Evolutionary conservation across 495 filamentous ascomycete species (phyloP), one percentile per base, ranked within the genome.

Genomic region (Letharia columbiana): DNA sequence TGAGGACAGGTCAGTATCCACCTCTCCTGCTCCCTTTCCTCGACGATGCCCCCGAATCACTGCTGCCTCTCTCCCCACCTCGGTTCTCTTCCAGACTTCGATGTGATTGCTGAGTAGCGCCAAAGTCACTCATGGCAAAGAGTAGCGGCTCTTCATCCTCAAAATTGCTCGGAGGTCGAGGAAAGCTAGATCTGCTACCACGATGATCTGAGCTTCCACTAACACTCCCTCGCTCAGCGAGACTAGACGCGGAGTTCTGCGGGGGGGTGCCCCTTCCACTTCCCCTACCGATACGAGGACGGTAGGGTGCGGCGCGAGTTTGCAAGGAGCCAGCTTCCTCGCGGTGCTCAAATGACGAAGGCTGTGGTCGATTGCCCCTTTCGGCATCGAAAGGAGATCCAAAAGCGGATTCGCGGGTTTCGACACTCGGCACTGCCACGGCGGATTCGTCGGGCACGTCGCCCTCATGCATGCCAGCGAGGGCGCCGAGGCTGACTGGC

Each of bases 71-170:
- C 66, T 76, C 81, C 28, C 80, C 77, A 37, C 81, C 82, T 62
- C 84, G 71, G 23, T 78, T 81, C 71, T 91, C 90, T 70, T 92
- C 91, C 23, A 91, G 75, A 69, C 91, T 92, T 63, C 89, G 81
- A 61, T 89, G 83, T 18, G 84, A 86, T 28, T 81, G 79, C 37
- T 84, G 77, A 60, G 71, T 64, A 23, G 74, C 77, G 9, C 85
- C 87, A 66, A 94, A 84, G 71, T 96, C 91, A 65, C 89, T 92
- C 89, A 96, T 92, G 50, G 89, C 88, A 71, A 96, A 96, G 23
- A 95, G 76, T 13, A 96, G 75, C 37, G 88, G 88, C 75, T 96
- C 91, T 23, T 92, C 91, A 63, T 95, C 91, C 56, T 82, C 79
- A 40, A 75, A 73, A 3, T 72, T 69, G 56, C 73, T 68, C 31